phyloP scores from a whole-genome alignment of 2,329 filamentous ascomycete species.

The Aspergillus ibericus region DNA sequence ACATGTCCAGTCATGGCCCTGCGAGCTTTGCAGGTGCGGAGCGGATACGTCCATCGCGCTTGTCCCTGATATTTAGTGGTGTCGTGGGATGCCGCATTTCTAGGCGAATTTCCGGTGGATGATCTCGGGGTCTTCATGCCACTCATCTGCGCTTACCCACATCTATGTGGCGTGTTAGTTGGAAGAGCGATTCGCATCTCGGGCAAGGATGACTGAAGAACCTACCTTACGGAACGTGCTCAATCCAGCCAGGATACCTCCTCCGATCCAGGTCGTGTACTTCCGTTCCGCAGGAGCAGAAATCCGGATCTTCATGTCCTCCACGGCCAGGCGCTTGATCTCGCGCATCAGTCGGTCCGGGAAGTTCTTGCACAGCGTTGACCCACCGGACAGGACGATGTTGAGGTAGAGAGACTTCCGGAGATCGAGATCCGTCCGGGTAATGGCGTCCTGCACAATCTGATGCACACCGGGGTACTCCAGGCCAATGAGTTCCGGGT shows the following conservation, averaged over 20 bases:
- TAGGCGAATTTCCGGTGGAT: constrained; percentile 97
- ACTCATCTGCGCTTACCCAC: constrained; percentile 99
- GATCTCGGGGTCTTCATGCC: constrained; percentile 99
- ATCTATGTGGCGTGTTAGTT: constrained; percentile 61
- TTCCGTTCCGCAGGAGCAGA: constrained; percentile 96
- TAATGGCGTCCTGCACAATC: constrained; percentile 95
- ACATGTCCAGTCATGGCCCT: background rate
- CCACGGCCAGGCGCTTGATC: constrained; percentile 88
- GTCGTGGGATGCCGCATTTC: constrained; percentile 14
- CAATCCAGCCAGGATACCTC: constrained; percentile 91
- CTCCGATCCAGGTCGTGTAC: constrained; percentile 98
- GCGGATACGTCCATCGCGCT: background rate
- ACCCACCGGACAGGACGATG: constrained; percentile 94
- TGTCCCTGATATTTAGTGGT: background rate
- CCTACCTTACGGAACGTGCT: constrained; percentile 97
- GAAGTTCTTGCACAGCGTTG: constrained; percentile 94
- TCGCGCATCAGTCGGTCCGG: constrained; percentile 89
- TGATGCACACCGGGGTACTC: constrained; percentile 98
- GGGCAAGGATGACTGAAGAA: constrained; percentile 7
- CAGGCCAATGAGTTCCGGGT: constrained; percentile 92
- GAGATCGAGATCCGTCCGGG: constrained; percentile 90
- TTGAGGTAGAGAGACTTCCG: constrained; percentile 93
- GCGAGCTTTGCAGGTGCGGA: background rate
- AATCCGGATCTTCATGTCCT: constrained; percentile 99
- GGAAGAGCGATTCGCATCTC: too few relatives aligned